Conservation (phyloP, 768 basidiomycete genomes). For the Boletus coccyginus region DNA sequence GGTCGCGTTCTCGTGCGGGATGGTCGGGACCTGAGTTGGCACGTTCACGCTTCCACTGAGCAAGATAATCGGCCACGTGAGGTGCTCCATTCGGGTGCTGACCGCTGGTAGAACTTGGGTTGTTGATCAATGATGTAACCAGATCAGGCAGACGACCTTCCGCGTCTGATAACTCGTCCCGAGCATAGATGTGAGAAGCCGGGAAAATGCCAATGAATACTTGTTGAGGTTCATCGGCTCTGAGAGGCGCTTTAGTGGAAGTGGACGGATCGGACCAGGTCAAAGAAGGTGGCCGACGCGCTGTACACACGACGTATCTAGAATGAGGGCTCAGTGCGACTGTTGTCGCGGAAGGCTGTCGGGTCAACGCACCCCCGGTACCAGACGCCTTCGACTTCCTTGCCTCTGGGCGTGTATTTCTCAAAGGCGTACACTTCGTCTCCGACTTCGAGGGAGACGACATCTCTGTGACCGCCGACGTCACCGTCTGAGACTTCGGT, state of each 20-base stretch:
- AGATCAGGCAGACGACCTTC: constrained; percentile 82
- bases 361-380: constrained; percentile 79
- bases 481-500: constrained; percentile 57
- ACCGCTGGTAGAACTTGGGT: constrained; percentile 27
- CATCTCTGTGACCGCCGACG: constrained; percentile 63
- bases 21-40: constrained; percentile 26
- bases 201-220: constrained; percentile 96
- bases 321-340: neutral
- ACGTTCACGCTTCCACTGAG: constrained; percentile 41
- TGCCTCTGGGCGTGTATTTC: constrained; percentile 71
- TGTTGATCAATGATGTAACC: constrained; percentile 51
- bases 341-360: neutral
- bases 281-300: constrained; percentile 63
- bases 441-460: constrained; percentile 87
- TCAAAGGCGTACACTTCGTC: constrained; percentile 98
- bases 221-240: constrained; percentile 75
- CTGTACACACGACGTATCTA: constrained; percentile 86
- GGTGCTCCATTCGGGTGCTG: constrained; percentile 35
- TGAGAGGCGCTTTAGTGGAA: constrained; percentile 46
- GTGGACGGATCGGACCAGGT: constrained; percentile 63
- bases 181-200: constrained; percentile 80
- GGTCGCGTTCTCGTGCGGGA: constrained; percentile 34
- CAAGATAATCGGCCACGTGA: constrained; percentile 45
- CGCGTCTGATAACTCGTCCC: constrained; percentile 84
- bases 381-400: constrained; percentile 82